Conservation (phyloP, 805 yeast genomes). For the Lachancea waltii region DNA sequence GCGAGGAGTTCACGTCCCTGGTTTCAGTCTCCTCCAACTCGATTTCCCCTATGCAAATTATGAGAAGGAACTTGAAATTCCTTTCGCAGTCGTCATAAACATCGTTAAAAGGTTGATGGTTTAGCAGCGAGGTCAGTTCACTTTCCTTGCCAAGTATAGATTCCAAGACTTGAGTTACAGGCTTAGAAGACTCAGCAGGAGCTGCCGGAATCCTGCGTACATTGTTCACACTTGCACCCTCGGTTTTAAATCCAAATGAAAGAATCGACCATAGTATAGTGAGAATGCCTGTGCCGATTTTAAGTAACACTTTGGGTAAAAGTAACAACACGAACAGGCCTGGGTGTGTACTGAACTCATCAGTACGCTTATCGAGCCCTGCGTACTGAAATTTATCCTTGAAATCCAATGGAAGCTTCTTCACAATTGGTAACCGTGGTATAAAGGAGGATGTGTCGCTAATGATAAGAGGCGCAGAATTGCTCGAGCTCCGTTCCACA, state of each 20-base stretch:
- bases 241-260: conserved; percentile 17
- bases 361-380: conserved; percentile 19
- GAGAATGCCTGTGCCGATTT: conserved; percentile 17
- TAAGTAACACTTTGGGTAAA: conserved; percentile 43
- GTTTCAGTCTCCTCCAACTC: conserved; percentile 28
- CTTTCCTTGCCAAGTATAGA: conserved; percentile 10
- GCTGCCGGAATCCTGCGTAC: conserved; percentile 18
- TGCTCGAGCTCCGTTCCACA: background rate
- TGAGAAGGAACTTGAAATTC: conserved; percentile 45
- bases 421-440: conserved; percentile 31
- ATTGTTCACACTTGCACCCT: conserved; percentile 8
- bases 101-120: conserved; percentile 35
- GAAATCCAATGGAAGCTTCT: conserved; percentile 30
- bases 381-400: conserved; percentile 21
- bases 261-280: conserved; percentile 19
- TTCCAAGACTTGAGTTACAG: conserved; percentile 19
- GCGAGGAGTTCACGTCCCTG: conserved; percentile 30
- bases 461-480: conserved; percentile 4
- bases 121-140: conserved; percentile 4
- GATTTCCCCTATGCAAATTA: conserved; percentile 45
- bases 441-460: conserved; percentile 6
- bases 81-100: conserved; percentile 35
- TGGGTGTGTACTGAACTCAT: conserved; percentile 27
- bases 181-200: conserved; percentile 14
- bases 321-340: conserved; percentile 46